These are phyloP conservation scores for Bruguiera parviflora DNA, from an alignment of 345 rosid species.

Conservation along the genomic window DNA sequence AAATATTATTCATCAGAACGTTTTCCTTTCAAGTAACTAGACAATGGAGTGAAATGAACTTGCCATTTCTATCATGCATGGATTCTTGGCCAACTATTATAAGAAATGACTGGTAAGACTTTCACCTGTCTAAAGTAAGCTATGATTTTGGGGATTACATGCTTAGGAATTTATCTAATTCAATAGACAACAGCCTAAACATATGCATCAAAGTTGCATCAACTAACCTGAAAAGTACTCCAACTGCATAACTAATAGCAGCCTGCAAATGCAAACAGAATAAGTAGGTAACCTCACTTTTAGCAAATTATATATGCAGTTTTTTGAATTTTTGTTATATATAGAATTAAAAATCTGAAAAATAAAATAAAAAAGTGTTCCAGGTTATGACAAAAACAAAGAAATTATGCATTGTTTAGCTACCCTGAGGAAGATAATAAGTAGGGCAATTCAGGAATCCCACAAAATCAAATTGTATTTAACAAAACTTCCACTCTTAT, in stretches of 20 bases:
- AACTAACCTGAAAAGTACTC: constrained; percentile 78
- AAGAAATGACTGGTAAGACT: not conserved
- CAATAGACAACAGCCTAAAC: not conserved
- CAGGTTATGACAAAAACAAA: not conserved
- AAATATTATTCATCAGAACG: not conserved
- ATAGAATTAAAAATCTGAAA: too few relatives aligned
- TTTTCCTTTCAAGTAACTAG: not conserved
- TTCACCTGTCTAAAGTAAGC: not conserved
- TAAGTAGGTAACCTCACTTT: constrained; percentile 15
- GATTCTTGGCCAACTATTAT: not conserved
- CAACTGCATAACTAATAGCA: constrained; percentile 77
- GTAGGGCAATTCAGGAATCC: not conserved
- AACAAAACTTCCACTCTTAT: not conserved
- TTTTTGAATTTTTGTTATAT: not conserved
- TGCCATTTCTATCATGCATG: not conserved
- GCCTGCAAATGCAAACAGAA: constrained; percentile 45
- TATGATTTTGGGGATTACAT: not conserved
- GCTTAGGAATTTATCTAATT: not conserved
- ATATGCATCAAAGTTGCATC: not conserved
- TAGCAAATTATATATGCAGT: constrained; percentile 4
- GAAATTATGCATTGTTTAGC: not conserved
- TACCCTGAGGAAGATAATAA: not conserved
- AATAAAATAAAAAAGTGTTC: not conserved
- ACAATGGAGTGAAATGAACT: not conserved
- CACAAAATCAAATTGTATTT: not conserved